Conservation (phyloP, 352 stramenopile genomes). For the Phytophthora tentaculata region DNA sequence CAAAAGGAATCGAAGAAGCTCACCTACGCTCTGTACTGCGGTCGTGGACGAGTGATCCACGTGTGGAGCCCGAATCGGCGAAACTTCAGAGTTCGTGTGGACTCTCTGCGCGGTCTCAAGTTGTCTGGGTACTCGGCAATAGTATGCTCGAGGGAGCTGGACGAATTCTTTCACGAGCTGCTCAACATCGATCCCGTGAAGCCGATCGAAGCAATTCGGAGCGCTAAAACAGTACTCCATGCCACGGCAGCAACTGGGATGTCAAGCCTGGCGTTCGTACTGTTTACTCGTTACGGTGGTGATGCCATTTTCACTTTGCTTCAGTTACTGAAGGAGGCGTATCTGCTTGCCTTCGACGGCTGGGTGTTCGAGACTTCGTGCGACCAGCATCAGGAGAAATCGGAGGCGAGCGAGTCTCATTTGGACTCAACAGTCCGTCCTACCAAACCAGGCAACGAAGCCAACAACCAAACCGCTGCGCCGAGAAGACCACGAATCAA, state of each 20-base stretch:
- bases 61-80: conserved; percentile 43
- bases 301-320: conserved; percentile 32
- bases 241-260: conserved; percentile 1
- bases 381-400: neutral
- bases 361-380: neutral
- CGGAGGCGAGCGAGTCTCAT: conserved; percentile 3
- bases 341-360: conserved; percentile 7
- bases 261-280: conserved; percentile 37
- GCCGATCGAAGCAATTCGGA: conserved; percentile 20
- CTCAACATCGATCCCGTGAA: conserved; percentile 29
- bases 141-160: conserved; percentile 25
- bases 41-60: conserved; percentile 47
- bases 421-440: conserved; percentile 9
- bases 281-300: conserved; percentile 48
- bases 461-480: neutral
- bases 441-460: neutral
- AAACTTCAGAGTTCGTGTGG: conserved; percentile 47
- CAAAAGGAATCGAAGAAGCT: conserved; percentile 5
- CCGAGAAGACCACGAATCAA: conserved; percentile 8
- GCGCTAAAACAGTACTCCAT: conserved; percentile 40
- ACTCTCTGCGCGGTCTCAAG: conserved; percentile 41
- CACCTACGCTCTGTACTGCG: conserved; percentile 46
- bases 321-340: conserved; percentile 20
- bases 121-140: conserved; percentile 23
- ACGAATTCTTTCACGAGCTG: conserved; percentile 37